These are phyloP conservation scores for Zymoseptoria brevis DNA, from an alignment of 2,329 filamentous ascomycete genomes.

Conservation along the genomic window DNA sequence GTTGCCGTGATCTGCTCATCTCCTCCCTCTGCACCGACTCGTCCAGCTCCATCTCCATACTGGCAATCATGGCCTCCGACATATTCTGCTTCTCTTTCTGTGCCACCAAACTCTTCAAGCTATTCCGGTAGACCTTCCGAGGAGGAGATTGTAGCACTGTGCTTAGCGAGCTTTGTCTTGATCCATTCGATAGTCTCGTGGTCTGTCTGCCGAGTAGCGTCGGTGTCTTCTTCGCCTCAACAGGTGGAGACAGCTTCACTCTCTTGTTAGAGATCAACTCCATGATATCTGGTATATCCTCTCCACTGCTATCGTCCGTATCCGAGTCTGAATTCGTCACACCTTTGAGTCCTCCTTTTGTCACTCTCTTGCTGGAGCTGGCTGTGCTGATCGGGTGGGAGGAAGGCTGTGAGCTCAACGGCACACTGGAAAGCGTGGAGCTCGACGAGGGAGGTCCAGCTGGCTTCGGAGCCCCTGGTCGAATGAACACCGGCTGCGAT, in stretches of 20 bases:
- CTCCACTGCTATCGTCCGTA: constrained; percentile 19
- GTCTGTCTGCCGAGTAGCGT: constrained; percentile 1
- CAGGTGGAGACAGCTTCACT: constrained; percentile 19
- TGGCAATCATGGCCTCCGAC: constrained; percentile 20
- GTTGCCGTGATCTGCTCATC: constrained; percentile 5
- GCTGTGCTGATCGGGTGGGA: constrained; percentile 6
- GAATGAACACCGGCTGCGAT: constrained; percentile 1
- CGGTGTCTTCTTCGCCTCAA: background rate
- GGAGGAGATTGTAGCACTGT: constrained; percentile 13
- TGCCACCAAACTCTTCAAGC: constrained; percentile 22
- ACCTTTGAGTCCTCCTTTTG: constrained; percentile 44
- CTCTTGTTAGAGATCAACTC: constrained; percentile 25
- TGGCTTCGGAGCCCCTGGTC: background rate
- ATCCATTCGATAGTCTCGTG: constrained; percentile 3
- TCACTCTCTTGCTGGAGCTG: constrained; percentile 42
- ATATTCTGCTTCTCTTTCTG: constrained; percentile 20
- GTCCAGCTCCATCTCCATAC: constrained; percentile 15
- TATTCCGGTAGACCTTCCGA: constrained; percentile 22
- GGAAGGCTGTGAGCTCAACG: constrained; percentile 20
- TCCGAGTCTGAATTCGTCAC: constrained; percentile 40
- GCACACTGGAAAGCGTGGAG: constrained; percentile 26
- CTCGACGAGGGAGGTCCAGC: constrained; percentile 18
- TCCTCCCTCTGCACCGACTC: constrained; percentile 13
- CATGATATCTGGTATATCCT: constrained; percentile 26
- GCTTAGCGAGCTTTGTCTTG: constrained; percentile 5